These are phyloP conservation scores for Sicyos edulis DNA, from an alignment of 306 rosid genomes.

Conservation along the genomic window DNA sequence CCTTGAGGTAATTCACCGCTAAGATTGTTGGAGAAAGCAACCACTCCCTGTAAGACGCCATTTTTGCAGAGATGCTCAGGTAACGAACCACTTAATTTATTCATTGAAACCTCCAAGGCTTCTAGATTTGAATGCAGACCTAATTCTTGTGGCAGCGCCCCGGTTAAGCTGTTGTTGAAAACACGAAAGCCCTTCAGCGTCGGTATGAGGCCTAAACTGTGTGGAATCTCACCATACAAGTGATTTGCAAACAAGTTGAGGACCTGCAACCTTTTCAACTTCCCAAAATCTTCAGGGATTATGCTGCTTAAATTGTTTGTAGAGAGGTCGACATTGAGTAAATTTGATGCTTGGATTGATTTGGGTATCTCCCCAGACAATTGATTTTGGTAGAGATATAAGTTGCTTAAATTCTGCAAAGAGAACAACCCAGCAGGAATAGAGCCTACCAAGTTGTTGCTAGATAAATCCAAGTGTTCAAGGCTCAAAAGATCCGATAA, in stretches of 20 bases:
- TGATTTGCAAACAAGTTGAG: conserved; percentile 45
- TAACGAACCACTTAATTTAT: conserved; percentile 49
- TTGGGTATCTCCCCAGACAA: conserved; percentile 55
- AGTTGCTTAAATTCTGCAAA: conserved; percentile 32
- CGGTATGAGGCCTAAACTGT: conserved; percentile 40
- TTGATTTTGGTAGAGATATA: conserved; percentile 44
- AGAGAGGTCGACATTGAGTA: conserved; percentile 36
- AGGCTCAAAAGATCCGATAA: conserved; percentile 39
- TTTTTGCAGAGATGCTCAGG: conserved; percentile 63
- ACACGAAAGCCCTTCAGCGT: conserved; percentile 35
- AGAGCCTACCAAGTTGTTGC: conserved; percentile 49
- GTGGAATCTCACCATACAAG: conserved; percentile 56
- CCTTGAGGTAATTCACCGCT: conserved; percentile 50
- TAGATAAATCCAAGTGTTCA: conserved; percentile 41
- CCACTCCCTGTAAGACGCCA: conserved; percentile 43
- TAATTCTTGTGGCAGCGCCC: conserved; percentile 63
- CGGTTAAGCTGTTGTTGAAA: conserved; percentile 55
- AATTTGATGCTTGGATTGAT: conserved; percentile 39
- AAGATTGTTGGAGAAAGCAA: conserved; percentile 51
- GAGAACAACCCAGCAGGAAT: conserved; percentile 47
- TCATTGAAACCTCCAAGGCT: conserved; percentile 51
- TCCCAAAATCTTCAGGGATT: conserved; percentile 49
- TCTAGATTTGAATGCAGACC: conserved; percentile 60
- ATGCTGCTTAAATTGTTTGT: conserved; percentile 59
- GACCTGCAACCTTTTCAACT: conserved; percentile 36